Base-by-base conservation (phyloP, 768 basidiomycete species). In the Russula abietina region DNA sequence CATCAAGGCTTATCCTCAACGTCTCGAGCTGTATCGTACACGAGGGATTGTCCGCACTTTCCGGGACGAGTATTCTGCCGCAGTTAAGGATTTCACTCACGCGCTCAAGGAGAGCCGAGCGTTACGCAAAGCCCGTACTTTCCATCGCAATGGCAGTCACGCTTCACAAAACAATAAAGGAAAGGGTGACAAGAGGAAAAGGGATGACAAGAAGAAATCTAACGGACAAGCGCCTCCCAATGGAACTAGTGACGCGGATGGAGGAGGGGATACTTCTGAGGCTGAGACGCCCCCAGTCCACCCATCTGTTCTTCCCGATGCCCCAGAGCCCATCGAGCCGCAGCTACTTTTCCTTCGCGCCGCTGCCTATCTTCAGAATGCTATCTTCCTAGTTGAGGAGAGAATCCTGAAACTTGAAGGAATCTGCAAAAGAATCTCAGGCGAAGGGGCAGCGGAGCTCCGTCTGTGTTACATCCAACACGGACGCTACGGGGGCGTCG, bases 41-140 rank as follows among this genome's bases (percentile, higher is more conserved):
- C 84, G 91, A n/a, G 93, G 92, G 10, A 89, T 94, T 60, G 91
- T 94, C 14, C 89, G 89, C 68, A 89, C 59, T 38, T 94, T 93
- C 78, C 83, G 89, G 53, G 91, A 94, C 64, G 91, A 93, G 71
- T 93, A 86, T 68, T 62, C 76, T 3, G 77, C 80, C 36, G 92
- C 92, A 1, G 83, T 81, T 32, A 88, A 84, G 69, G 91, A 93
- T 71, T 93, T 91, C 64, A 93, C 92, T 0, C 73, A 85, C 65
- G 91, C 88, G 3, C 79, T 94, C 63, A 86, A 84, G 67, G 90
- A 94, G 74, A 82, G 89, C 0, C 84, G 89, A 38, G 80, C 83
- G 0, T 75, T 78, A 26, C 88, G 92, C 57, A 89, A 85, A 73
- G 83, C 84, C 1, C 83, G 81, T 55, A 74, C 77, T 51, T 74